These are phyloP conservation scores for Jaapia argillacea DNA, from an alignment of 768 basidiomycete genomes.

Conservation along the genomic window DNA sequence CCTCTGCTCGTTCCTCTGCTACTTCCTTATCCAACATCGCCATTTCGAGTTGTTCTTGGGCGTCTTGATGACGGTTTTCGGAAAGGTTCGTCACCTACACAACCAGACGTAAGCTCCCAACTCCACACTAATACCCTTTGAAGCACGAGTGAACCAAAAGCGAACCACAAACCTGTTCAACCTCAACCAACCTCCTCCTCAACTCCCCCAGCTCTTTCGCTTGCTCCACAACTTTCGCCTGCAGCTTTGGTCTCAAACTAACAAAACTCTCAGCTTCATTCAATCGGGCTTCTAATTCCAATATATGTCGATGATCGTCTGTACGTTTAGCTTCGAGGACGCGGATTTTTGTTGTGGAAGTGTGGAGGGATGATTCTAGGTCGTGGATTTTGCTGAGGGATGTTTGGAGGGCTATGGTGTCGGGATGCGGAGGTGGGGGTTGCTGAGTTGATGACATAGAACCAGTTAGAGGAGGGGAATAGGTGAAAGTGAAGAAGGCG, in stretches of 20 bases:
- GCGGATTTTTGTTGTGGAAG: constrained; percentile 75
- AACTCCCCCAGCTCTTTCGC: constrained; percentile 73
- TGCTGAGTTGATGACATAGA: too few species aligned
- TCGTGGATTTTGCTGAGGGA: too few species aligned
- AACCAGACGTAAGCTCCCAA: constrained; percentile 68
- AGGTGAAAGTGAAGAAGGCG: too few species aligned
- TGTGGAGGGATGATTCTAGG: too few species aligned
- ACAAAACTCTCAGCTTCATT: constrained; percentile 79
- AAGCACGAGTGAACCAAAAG: too few species aligned
- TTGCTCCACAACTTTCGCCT: constrained; percentile 74
- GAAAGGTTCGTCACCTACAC: constrained; percentile 64
- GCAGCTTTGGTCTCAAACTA: constrained; percentile 79
- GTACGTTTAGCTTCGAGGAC: constrained; percentile 80
- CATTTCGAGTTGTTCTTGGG: constrained; percentile 91
- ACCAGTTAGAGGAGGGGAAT: too few species aligned
- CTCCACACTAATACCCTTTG: too few species aligned
- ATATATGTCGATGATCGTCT: constrained; percentile 78
- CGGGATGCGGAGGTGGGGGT: too few species aligned
- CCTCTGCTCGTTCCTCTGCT: constrained; percentile 86
- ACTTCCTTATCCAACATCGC: constrained; percentile 92
- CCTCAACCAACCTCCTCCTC: constrained; percentile 68
- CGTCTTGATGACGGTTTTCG: constrained; percentile 63
- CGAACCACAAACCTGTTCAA: constrained; percentile 68
- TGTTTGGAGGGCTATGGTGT: too few species aligned
- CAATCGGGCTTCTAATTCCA: constrained; percentile 77